phyloP scores from a whole-genome alignment of 2,329 filamentous ascomycete genomes.

The Phaeosphaeriaceae sp. region DNA sequence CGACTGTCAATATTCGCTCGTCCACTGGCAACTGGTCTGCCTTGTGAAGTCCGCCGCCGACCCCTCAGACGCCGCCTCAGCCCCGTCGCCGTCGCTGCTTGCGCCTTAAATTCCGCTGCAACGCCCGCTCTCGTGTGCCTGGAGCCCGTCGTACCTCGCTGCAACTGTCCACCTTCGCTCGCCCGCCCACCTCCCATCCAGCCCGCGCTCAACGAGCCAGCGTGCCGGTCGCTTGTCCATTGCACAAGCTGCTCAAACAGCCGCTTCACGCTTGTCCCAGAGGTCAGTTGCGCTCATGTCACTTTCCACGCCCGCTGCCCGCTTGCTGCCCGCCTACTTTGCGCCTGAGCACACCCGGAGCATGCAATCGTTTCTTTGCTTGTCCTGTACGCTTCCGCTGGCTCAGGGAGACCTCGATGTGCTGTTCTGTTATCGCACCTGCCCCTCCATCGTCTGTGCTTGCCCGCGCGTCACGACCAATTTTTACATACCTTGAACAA shows the following conservation, averaged over 20 bases:
- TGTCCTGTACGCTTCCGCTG: not conserved
- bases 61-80: conserved; percentile 35
- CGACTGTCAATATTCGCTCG: conserved; percentile 40
- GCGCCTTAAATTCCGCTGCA: conserved; percentile 19
- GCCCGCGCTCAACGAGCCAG: not conserved
- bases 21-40: conserved; percentile 33
- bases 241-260: not conserved
- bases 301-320: conserved; percentile 15
- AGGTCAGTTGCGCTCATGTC: conserved; percentile 36
- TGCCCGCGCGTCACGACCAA: not conserved
- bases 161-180: conserved; percentile 18
- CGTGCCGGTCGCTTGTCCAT: conserved; percentile 10
- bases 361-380: conserved; percentile 11
- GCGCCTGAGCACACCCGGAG: conserved; percentile 18
- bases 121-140: conserved; percentile 28
- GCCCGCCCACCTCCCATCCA: conserved; percentile 8
- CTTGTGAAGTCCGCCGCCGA: conserved; percentile 28
- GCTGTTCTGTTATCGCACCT: conserved; percentile 3
- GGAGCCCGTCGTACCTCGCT: conserved; percentile 33
- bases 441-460: not conserved
- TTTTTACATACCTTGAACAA: not conserved
- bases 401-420: conserved; percentile 4
- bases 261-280: conserved; percentile 12
- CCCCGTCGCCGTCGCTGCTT: conserved; percentile 30
- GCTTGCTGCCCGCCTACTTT: conserved; percentile 19